These are phyloP conservation scores for Colletotrichum salicis DNA, from an alignment of 2,329 filamentous ascomycete genomes.

Conservation along the genomic window DNA sequence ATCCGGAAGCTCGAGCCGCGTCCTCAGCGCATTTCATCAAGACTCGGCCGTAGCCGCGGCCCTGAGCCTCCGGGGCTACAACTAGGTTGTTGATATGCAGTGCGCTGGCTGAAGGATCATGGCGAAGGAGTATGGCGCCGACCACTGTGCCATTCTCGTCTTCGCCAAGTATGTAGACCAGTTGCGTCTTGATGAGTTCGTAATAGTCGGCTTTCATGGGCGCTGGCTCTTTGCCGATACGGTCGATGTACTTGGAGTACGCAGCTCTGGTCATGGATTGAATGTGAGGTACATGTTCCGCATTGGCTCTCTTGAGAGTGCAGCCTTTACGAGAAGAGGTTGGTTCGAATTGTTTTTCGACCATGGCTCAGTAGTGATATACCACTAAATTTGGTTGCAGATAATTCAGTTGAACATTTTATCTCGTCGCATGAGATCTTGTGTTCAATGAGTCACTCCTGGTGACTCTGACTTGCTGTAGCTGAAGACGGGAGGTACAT, in stretches of 20 bases:
- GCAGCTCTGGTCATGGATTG: constrained; percentile 44
- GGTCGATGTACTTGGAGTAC: constrained; percentile 47
- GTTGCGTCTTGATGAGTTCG: constrained; percentile 40
- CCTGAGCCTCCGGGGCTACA: neutral
- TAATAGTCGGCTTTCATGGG: constrained; percentile 50
- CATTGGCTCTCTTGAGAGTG: neutral
- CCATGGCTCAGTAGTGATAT: neutral
- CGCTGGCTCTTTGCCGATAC: constrained; percentile 47
- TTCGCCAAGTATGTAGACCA: constrained; percentile 40
- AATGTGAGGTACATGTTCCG: constrained; percentile 43
- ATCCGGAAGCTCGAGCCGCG: neutral
- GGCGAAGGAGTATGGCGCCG: neutral
- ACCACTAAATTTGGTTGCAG: neutral
- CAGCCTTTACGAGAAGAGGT: neutral
- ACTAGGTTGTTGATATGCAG: constrained; percentile 6
- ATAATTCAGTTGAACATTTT: neutral
- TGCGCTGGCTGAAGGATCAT: neutral
- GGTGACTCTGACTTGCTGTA: neutral
- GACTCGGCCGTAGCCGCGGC: neutral
- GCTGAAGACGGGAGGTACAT: neutral
- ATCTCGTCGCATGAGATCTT: neutral
- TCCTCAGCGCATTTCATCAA: neutral
- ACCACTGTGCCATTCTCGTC: neutral
- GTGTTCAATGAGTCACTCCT: neutral
- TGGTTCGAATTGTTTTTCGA: neutral